Conservation (phyloP, 192 early-diverging fungal species). For the Coemansia sp. region DNA sequence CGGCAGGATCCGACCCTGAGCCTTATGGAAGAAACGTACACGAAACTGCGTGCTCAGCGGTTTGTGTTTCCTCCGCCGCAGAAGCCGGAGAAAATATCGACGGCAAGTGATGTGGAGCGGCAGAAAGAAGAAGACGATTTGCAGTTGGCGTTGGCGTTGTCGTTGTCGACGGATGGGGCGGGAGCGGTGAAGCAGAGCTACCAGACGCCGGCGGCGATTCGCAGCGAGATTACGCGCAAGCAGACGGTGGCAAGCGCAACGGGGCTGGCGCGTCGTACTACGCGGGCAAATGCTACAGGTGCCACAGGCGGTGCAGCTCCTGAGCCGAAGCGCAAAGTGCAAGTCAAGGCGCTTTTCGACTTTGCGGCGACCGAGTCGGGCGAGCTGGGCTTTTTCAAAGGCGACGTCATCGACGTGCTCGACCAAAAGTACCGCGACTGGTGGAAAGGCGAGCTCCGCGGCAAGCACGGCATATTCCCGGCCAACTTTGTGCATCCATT, state of each 20-base stretch:
- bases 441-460: conserved; percentile 93
- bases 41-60: conserved; percentile 44
- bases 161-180: conserved; percentile 60
- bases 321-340: conserved; percentile 58
- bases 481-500: conserved; percentile 91
- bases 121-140: conserved; percentile 95
- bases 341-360: conserved; percentile 91
- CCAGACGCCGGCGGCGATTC: conserved; percentile 39
- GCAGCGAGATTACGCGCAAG: conserved; percentile 49
- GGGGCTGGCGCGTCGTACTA: conserved; percentile 11
- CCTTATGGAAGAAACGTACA: conserved; percentile 75
- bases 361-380: conserved; percentile 86
- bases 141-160: conserved; percentile 87
- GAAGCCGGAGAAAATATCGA: conserved; percentile 74
- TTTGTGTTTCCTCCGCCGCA: conserved; percentile 73
- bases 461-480: conserved; percentile 93
- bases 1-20: conserved; percentile 73
- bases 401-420: conserved; percentile 85
- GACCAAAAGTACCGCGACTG: conserved; percentile 97
- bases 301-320: conserved; percentile 6
- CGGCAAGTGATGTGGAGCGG: conserved; percentile 68
- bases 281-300: conserved; percentile 22
- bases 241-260: conserved; percentile 21
- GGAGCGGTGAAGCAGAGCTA: not conserved
- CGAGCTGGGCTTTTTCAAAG: conserved; percentile 84